Percentiles rank a stretch among this genome's conserved stretches.
Evolutionary conservation across 2,329 filamentous ascomycete genomes (phyloP).

Genomic region (Pseudophaeomoniella oleicola): DNA sequence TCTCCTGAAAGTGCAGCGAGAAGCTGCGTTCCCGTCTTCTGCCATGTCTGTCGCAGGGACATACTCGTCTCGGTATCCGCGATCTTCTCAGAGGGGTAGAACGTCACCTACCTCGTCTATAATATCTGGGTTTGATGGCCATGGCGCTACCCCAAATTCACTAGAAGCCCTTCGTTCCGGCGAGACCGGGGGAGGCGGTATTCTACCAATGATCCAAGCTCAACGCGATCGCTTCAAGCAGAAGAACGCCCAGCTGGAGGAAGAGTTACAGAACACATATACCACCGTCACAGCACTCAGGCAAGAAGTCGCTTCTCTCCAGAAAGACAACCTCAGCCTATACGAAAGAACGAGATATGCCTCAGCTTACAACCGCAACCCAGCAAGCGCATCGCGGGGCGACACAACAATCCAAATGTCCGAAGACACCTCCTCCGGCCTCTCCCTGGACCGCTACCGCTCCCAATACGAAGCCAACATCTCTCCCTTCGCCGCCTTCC

Average conservation of each 20-base stretch:
- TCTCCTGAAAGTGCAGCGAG: constrained; percentile 71
- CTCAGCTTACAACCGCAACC: constrained; percentile 73
- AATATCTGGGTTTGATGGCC: constrained; percentile 86
- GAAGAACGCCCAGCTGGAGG: constrained; percentile 79
- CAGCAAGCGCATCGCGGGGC: constrained; percentile 53
- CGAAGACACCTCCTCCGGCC: constrained; percentile 46
- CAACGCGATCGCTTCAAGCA: constrained; percentile 98
- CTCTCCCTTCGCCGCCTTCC: constrained; percentile 88
- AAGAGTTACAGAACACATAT: constrained; percentile 75
- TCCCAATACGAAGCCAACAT: constrained; percentile 91
- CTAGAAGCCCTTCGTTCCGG: constrained; percentile 50
- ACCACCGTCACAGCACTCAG: constrained; percentile 69
- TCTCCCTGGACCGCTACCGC: constrained; percentile 69
- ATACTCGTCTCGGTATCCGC: constrained; percentile 66
- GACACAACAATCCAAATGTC: constrained; percentile 52
- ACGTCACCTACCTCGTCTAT: constrained; percentile 91
- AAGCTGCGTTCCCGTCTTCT: constrained; percentile 65
- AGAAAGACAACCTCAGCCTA: constrained; percentile 88
- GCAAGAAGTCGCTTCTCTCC: constrained; percentile 78
- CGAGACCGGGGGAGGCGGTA: constrained; percentile 61
- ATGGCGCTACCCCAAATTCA: constrained; percentile 29
- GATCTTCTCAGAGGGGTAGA: constrained; percentile 52
- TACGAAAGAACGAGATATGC: constrained; percentile 98
- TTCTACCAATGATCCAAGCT: constrained; percentile 94
- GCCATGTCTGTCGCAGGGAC: constrained; percentile 89